These are phyloP conservation scores for Kodamaea nitidulidarum DNA, from an alignment of 805 yeast species.

Conservation along the genomic window DNA sequence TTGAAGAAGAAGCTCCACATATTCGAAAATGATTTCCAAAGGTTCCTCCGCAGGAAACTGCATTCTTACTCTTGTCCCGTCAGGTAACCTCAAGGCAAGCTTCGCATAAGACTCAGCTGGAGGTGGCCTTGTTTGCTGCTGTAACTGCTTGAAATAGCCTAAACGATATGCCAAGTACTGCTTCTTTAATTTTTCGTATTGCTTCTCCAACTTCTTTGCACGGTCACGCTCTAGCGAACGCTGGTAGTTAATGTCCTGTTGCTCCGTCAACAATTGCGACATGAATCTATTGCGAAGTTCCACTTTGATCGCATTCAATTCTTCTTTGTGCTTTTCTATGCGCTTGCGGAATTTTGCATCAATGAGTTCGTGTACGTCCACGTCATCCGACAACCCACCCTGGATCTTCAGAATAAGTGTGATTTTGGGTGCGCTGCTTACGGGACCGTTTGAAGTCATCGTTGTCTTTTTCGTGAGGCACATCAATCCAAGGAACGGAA, in stretches of 20 bases:
- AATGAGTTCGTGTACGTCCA: slow-evolving; percentile 27
- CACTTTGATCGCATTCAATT: slow-evolving; percentile 53
- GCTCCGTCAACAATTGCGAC: slow-evolving; percentile 54
- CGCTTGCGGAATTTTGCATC: slow-evolving; percentile 40
- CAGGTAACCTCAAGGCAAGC: slow-evolving; percentile 63
- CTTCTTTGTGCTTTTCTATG: slow-evolving; percentile 57
- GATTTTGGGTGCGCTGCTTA: slow-evolving; percentile 51
- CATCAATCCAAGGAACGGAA: slow-evolving; percentile 79
- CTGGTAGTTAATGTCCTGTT: slow-evolving; percentile 77
- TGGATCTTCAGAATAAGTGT: slow-evolving; percentile 61
- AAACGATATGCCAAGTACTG: slow-evolving; percentile 33
- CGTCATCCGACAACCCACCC: slow-evolving; percentile 50
- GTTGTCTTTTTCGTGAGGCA: slow-evolving; percentile 58
- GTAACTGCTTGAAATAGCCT: slow-evolving; percentile 24
- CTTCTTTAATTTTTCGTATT: slow-evolving; percentile 29
- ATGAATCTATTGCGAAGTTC: slow-evolving; percentile 60
- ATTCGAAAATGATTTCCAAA: slow-evolving; percentile 31
- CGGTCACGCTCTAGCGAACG: slow-evolving; percentile 67
- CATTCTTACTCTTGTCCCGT: slow-evolving; percentile 53
- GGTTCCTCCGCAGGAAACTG: slow-evolving; percentile 27
- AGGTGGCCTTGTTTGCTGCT: slow-evolving; percentile 13
- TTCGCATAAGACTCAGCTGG: slow-evolving; percentile 39
- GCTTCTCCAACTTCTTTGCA: slow-evolving; percentile 36
- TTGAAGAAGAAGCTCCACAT: slow-evolving; percentile 33
- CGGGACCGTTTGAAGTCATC: slow-evolving; percentile 54